Base-by-base conservation (phyloP, 1,139 yeast genomes). In the Taphrina flavorubra region DNA sequence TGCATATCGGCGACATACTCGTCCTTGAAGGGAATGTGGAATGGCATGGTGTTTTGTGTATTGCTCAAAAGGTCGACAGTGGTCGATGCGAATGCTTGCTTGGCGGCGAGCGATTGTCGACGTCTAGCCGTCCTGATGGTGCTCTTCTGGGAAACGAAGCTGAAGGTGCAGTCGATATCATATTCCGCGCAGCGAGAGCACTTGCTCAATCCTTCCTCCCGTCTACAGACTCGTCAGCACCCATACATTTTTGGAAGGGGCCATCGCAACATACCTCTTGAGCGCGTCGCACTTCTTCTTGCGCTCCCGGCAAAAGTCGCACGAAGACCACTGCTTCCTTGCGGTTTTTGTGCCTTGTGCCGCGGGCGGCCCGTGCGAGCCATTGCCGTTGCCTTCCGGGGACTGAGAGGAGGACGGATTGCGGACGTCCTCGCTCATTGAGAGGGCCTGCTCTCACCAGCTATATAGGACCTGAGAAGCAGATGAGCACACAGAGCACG, bases 271-370 rank as follows among this genome's bases (percentile, higher is more conserved):
- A 4, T 51, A 53, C 58, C 40, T 31, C 34, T 16, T 53, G 8
- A 53, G 44, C 6, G 56, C 56, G 37, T 60, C 56, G 37, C 55
- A 47, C 37, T 36, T 34, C 65, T 60, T 63, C 47, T 63, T 63
- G 39, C 67, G 44, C 47, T 46, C 56, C 4, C 67, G 60, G 16
- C 67, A 63, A 36, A 44, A 36, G 56, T 63, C 67, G 46, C 67
- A 63, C 14, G 61, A 55, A 14, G 67, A 55, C 67, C 67, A 63
- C 42, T 63, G 67, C 56, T 46, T 63, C 20, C 67, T 46, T 37
- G 42, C 44, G 4, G 67, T 53, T 56, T 42, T 58, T 16, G 62
- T n/a, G 42, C 11, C 47, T 34, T 53, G 58, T 14, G 58, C 13
- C 14, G 6, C 34, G 13, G n/a, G 18, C 18, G 47, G 3, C n/a